Conservation (phyloP, 2,329 filamentous ascomycete genomes). For the Talaromyces atroroseus region DNA sequence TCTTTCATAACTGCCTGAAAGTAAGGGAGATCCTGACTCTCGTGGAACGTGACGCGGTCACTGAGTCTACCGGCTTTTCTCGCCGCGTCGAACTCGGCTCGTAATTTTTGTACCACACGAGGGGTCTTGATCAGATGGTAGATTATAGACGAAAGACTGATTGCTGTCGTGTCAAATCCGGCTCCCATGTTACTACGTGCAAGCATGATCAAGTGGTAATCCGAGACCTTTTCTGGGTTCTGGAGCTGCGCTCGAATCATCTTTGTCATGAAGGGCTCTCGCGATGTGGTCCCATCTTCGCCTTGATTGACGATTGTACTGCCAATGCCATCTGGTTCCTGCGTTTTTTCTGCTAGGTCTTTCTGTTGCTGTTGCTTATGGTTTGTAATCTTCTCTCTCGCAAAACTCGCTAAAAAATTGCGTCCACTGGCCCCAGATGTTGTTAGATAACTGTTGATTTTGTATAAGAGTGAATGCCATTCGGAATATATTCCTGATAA, state of each 20-base stretch:
- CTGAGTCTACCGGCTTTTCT: constrained; percentile 10
- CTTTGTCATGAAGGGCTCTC: constrained; percentile 39
- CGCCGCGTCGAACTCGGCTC: constrained; percentile 22
- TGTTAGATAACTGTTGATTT: constrained; percentile 23
- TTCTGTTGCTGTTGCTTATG: constrained; percentile 19
- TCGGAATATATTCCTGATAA: constrained; percentile 40
- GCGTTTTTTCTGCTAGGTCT: background rate
- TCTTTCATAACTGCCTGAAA: constrained; percentile 15
- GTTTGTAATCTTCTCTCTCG: constrained; percentile 27
- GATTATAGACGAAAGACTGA: constrained; percentile 24
- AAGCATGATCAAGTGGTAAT: constrained; percentile 36
- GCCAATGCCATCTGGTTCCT: background rate
- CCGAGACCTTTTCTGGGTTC: constrained; percentile 40
- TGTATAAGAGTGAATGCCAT: constrained; percentile 34
- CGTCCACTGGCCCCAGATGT: constrained; percentile 27
- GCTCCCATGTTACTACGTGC: constrained; percentile 29
- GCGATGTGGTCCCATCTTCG: constrained; percentile 18
- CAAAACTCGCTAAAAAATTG: constrained; percentile 29
- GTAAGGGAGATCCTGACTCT: constrained; percentile 12
- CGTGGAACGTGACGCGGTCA: constrained; percentile 12
- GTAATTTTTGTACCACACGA: constrained; percentile 3
- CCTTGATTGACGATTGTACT: background rate
- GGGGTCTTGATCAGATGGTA: constrained; percentile 26
- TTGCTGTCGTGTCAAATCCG: constrained; percentile 27
- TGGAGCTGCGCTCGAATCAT: constrained; percentile 37